These are phyloP conservation scores for Wickerhamiella occidentalis DNA, from an alignment of 805 yeast genomes.

Conservation along the genomic window DNA sequence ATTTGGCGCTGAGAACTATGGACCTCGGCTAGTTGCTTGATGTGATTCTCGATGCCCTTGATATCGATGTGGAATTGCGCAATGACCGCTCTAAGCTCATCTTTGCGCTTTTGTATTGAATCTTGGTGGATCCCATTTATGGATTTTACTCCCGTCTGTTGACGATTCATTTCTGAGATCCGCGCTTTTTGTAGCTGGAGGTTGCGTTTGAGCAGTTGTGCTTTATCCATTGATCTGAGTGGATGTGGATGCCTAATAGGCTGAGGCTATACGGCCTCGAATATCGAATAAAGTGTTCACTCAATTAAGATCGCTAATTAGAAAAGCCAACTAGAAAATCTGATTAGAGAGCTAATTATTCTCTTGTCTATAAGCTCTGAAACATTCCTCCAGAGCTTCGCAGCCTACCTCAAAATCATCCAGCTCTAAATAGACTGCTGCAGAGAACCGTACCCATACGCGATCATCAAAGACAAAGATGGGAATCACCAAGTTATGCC, in stretches of 20 bases:
- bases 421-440: constrained; percentile 49
- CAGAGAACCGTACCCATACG: constrained; percentile 41
- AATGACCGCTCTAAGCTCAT: background rate
- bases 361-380: constrained; percentile 19
- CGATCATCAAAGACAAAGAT: constrained; percentile 32
- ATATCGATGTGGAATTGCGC: background rate
- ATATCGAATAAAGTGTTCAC: no score
- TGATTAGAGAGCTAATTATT: no score
- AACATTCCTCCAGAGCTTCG: constrained; percentile 29
- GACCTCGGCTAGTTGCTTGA: background rate
- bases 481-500: constrained; percentile 35
- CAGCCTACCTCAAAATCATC: constrained; percentile 42
- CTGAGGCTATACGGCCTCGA: no score
- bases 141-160: background rate
- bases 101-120: background rate
- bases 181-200: background rate
- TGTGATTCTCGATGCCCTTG: background rate
- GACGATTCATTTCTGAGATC: background rate
- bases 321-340: no score
- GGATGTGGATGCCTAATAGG: background rate
- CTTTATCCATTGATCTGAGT: background rate
- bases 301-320: no score
- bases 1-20: background rate
- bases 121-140: background rate
- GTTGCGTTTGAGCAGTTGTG: background rate